Evolutionary conservation across 116 monocot species (phyloP), one percentile per base, ranked within the genome.

Genomic region (Cymodocea nodosa): DNA sequence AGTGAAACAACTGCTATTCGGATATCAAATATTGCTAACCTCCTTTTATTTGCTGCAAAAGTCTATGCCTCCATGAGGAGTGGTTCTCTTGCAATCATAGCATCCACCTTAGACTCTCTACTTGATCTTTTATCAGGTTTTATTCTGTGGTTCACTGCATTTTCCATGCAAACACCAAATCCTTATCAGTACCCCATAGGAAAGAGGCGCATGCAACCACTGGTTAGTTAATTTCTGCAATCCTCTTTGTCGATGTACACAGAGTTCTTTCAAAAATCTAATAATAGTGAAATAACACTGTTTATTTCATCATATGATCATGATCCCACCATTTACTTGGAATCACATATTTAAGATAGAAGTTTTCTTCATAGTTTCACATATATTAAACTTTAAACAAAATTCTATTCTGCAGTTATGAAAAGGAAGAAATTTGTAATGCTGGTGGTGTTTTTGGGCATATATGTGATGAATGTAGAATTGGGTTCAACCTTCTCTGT

Each of bases 41-140:
- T 97, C 78, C 60, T 87, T 78, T 77, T 97, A 16, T 97, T 97
- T 82, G 74, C 77, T 67, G 91, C 97, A 59, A 97, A 97, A 80
- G 88, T 88, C 35, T 97, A 97, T 85, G 91, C 87, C 70, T 95
- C 94, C 34, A 35, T 87, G 30, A 85, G 81, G 76, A 94, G 94
- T 72, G 84, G 87, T n/a, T 94, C 94, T 0, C 64, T 94, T 67
- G 89, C 90, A 34, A 89, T 95, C 67, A 83, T 95, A 56, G 94
- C 94, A 23, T 95, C 94, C 17, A 90, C 94, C 35, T 64, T 95
- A 74, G 94, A 95, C 76, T 95, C 94, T 70, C 83, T 95, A 10
- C 90, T 95, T 73, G 94, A 95, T 85, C 69, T 95, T 68, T 70
- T 95, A 64, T 95, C 94, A 15, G 94, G 94, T 39, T 87, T 95